These are phyloP conservation scores for Dactylorhiza incarnata DNA, from an alignment of 106 monocot species.

Conservation along the genomic window DNA sequence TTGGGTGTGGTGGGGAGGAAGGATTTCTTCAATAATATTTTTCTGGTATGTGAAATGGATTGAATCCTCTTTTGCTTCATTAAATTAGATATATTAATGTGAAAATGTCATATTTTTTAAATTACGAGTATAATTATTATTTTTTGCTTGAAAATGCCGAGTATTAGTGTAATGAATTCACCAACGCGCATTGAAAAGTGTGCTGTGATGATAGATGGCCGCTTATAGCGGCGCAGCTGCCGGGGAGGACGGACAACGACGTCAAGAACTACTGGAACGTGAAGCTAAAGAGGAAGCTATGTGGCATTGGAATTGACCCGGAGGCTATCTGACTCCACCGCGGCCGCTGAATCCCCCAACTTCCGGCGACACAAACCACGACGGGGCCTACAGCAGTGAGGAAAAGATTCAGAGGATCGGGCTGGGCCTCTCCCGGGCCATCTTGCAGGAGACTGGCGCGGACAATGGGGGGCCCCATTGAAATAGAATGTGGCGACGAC, in stretches of 20 bases:
- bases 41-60: too few species aligned
- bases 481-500: neutral
- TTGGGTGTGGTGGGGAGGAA: too few species aligned
- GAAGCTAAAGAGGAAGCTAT: slow-evolving; percentile 96
- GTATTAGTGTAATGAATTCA: too few species aligned
- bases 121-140: too few species aligned
- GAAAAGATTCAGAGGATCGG: slow-evolving; percentile 38
- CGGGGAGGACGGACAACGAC: slow-evolving; percentile 93
- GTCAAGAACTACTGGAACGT: slow-evolving; percentile 99
- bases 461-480: slow-evolving; percentile 18
- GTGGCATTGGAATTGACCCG: slow-evolving; percentile 92
- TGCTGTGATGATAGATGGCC: slow-evolving; percentile 56
- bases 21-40: too few species aligned
- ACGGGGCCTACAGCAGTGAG: neutral
- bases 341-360: neutral
- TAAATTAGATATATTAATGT: too few species aligned
- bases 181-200: too few species aligned
- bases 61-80: too few species aligned
- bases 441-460: slow-evolving; percentile 24
- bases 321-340: neutral
- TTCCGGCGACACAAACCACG: neutral
- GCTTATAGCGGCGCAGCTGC: slow-evolving; percentile 75
- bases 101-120: too few species aligned
- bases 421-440: slow-evolving; percentile 40
- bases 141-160: too few species aligned